These are phyloP conservation scores for Citrus glauca DNA, from an alignment of 345 rosid genomes.

Conservation along the genomic window DNA sequence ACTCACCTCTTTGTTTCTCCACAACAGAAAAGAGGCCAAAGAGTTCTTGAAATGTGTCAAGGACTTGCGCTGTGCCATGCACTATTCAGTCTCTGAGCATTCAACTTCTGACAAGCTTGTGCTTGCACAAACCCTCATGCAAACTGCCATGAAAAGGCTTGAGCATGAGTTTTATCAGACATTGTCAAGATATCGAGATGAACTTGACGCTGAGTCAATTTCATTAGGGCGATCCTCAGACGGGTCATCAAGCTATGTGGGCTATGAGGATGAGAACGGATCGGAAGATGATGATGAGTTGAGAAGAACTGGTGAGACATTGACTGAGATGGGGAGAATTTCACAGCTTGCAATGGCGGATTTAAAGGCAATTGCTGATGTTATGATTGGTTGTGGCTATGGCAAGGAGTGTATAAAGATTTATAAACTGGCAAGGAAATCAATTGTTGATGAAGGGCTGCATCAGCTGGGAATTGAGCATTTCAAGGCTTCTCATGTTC, in stretches of 20 bases:
- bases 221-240: slow-evolving; percentile 43
- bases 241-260: slow-evolving; percentile 26
- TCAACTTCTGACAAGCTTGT: slow-evolving; percentile 45
- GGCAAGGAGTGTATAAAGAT: slow-evolving; percentile 63
- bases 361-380: slow-evolving; percentile 64
- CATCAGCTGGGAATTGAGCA: slow-evolving; percentile 53
- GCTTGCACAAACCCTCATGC: slow-evolving; percentile 58
- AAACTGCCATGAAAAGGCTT: slow-evolving; percentile 60
- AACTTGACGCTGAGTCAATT: slow-evolving; percentile 50
- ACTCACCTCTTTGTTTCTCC: slow-evolving; percentile 15
- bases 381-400: slow-evolving; percentile 74
- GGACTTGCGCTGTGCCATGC: slow-evolving; percentile 56
- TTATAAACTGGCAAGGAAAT: slow-evolving; percentile 55
- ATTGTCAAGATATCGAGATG: slow-evolving; percentile 34
- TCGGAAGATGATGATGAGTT: slow-evolving; percentile 32
- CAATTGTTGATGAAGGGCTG: slow-evolving; percentile 61
- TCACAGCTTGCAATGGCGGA: slow-evolving; percentile 48
- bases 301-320: slow-evolving; percentile 31
- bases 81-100: slow-evolving; percentile 34
- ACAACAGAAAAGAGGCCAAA: slow-evolving; percentile 45
- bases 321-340: slow-evolving; percentile 34
- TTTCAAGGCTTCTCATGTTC: slow-evolving; percentile 42
- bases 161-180: slow-evolving; percentile 22
- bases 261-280: slow-evolving; percentile 17
- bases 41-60: slow-evolving; percentile 38